A percentile compares a stretch with the other conserved stretches of the same genome.
Evolutionary conservation across 2,329 filamentous ascomycete species (phyloP).

Genomic region (Chrysoporthe deuterocubensis): DNA sequence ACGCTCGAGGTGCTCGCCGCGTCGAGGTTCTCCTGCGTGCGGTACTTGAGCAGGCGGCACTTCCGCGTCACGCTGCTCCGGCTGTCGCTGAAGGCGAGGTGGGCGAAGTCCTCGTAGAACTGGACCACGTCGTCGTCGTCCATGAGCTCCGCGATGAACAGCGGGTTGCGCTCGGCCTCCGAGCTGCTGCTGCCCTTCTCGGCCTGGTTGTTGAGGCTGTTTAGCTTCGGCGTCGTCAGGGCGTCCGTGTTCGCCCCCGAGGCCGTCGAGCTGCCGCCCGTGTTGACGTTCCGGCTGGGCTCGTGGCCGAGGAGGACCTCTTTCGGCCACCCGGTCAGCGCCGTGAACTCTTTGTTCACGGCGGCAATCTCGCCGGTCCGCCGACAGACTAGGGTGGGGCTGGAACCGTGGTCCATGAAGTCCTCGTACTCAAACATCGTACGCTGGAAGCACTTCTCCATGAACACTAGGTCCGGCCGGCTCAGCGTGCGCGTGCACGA

Average conservation of each 20-base stretch:
- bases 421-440: slow-evolving; percentile 93
- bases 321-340: slow-evolving; percentile 91
- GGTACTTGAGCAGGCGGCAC: slow-evolving; percentile 89
- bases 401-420: slow-evolving; percentile 85
- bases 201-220: slow-evolving; percentile 43
- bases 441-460: slow-evolving; percentile 96
- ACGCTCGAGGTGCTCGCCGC: slow-evolving; percentile 32
- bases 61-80: slow-evolving; percentile 81
- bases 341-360: slow-evolving; percentile 95
- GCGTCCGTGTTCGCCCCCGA: slow-evolving; percentile 47
- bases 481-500: slow-evolving; percentile 89
- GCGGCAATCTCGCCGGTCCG: slow-evolving; percentile 94
- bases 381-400: slow-evolving; percentile 88
- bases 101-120: slow-evolving; percentile 95
- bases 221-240: slow-evolving; percentile 56
- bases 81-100: slow-evolving; percentile 89
- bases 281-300: slow-evolving; percentile 85
- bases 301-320: slow-evolving; percentile 87
- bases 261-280: slow-evolving; percentile 53
- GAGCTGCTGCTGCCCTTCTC: slow-evolving; percentile 43
- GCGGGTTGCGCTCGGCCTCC: slow-evolving; percentile 68
- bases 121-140: slow-evolving; percentile 92
- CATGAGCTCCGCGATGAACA: slow-evolving; percentile 89
- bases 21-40: slow-evolving; percentile 66
- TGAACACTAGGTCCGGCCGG: slow-evolving; percentile 88